Evolutionary conservation across 805 yeast species (phyloP).

Genomic region (Myxozyma monticola): DNA sequence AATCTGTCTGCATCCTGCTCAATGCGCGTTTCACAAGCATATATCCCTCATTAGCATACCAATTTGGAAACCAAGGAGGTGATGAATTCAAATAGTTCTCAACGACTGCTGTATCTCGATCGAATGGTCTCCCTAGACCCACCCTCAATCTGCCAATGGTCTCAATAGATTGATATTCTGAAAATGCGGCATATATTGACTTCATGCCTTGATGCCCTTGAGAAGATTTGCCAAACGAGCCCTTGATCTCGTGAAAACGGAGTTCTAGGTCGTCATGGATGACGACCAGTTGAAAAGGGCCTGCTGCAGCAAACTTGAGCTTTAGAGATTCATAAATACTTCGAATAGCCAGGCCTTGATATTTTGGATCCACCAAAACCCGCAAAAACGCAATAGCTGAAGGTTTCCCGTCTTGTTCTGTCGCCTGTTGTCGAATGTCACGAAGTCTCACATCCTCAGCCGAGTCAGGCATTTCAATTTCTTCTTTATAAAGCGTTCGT

Average conservation of each 20-base stretch:
- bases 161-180: not conserved
- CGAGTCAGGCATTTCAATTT: too few species aligned
- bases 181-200: not conserved
- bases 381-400: too few species aligned
- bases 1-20: not conserved
- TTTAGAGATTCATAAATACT: too few species aligned
- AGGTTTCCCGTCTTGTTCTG: too few species aligned
- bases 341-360: too few species aligned
- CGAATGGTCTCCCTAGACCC: not conserved
- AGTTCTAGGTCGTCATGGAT: not conserved
- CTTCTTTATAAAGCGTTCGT: too few species aligned
- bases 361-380: too few species aligned
- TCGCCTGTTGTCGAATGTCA: too few species aligned
- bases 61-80: not conserved
- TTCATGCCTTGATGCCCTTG: not conserved
- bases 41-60: not conserved
- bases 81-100: not conserved
- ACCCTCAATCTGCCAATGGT: not conserved
- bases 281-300: not conserved
- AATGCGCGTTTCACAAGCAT: not conserved
- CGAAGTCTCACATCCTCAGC: too few species aligned
- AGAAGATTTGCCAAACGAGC: not conserved
- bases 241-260: not conserved
- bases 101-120: not conserved
- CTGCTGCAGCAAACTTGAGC: not conserved